A percentile compares a stretch with the other conserved stretches of the same genome.
These are phyloP conservation scores for Ogataea sp. DNA, from an alignment of 805 yeast genomes.

Conservation along the genomic window DNA sequence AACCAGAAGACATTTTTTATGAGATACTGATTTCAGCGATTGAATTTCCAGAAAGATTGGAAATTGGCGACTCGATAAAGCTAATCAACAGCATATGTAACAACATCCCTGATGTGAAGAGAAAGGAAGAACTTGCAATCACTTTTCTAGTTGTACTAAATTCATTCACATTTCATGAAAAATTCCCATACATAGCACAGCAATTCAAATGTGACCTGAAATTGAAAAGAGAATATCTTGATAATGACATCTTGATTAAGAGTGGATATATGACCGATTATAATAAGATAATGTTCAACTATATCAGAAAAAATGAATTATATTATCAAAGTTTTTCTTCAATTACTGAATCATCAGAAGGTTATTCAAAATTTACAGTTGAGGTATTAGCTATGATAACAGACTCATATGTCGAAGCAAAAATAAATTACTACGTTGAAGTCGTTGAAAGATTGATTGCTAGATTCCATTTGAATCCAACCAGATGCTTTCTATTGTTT, in stretches of 20 bases:
- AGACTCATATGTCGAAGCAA: constrained; percentile 30
- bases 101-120: constrained; percentile 11
- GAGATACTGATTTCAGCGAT: constrained; percentile 16
- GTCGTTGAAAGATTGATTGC: constrained; percentile 57
- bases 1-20: constrained; percentile 12
- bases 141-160: constrained; percentile 19
- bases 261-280: constrained; percentile 22
- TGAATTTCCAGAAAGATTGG: constrained; percentile 16
- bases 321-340: constrained; percentile 41
- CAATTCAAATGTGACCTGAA: constrained; percentile 19
- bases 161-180: constrained; percentile 14
- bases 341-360: constrained; percentile 68
- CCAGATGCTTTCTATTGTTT: constrained; percentile 56
- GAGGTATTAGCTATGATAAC: constrained; percentile 36
- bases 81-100: constrained; percentile 14
- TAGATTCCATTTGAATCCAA: constrained; percentile 68
- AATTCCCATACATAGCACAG: not conserved
- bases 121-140: constrained; percentile 12
- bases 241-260: constrained; percentile 15
- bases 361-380: constrained; percentile 57
- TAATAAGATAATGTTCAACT: constrained; percentile 19
- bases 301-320: constrained; percentile 21
- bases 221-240: constrained; percentile 21
- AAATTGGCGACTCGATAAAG: constrained; percentile 7
- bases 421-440: constrained; percentile 36